phyloP scores from a whole-genome alignment of 768 basidiomycete genomes.

The Pleurotus giganteus region DNA sequence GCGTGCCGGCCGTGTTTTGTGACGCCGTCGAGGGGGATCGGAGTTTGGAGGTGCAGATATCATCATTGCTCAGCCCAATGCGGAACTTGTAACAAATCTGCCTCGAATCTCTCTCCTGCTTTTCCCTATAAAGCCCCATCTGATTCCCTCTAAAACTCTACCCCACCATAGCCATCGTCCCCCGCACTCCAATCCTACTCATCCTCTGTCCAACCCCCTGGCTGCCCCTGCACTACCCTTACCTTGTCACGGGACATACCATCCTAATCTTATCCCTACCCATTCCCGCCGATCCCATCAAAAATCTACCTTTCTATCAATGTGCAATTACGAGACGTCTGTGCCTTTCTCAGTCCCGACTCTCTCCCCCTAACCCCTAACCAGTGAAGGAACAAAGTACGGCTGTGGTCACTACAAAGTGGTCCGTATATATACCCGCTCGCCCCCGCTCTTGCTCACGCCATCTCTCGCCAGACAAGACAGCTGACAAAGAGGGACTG shows the following conservation, averaged over 20 bases:
- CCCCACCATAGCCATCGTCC: constrained; percentile 5
- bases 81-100: constrained; percentile 11
- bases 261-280: constrained; percentile 11
- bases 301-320: constrained; percentile 18
- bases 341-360: constrained; percentile 19
- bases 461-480: constrained; percentile 39
- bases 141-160: constrained; percentile 11
- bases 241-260: not conserved
- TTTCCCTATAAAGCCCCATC: constrained; percentile 11
- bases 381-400: constrained; percentile 70
- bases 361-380: constrained; percentile 19
- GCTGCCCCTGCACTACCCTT: no score
- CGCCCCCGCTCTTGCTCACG: constrained; percentile 12
- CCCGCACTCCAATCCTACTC: not conserved
- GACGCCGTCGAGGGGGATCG: constrained; percentile 7
- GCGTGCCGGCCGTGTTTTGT: constrained; percentile 7
- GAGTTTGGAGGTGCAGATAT: constrained; percentile 7
- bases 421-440: constrained; percentile 35
- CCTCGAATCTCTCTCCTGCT: constrained; percentile 10
- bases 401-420: constrained; percentile 81
- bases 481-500: constrained; percentile 57
- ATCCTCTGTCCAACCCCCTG: not conserved
- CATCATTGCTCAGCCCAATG: constrained; percentile 9
- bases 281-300: constrained; percentile 3
- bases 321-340: constrained; percentile 61